phyloP scores from a whole-genome alignment of 2,329 filamentous ascomycete genomes.

The Scedosporium aurantiacum region DNA sequence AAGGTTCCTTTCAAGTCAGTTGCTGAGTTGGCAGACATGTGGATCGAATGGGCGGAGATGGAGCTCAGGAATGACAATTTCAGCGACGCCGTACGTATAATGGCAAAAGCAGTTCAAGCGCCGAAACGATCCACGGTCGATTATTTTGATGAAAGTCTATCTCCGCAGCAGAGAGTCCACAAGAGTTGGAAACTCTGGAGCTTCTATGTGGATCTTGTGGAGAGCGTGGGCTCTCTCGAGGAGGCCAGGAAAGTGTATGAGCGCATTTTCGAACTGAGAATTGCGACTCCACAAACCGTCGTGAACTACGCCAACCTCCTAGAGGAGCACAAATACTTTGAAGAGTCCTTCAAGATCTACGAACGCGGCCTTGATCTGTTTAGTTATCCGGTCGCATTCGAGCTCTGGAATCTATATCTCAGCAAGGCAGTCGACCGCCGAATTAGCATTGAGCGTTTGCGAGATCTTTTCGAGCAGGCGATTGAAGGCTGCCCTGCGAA shows the following conservation, averaged over 20 bases:
- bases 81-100: slow-evolving; percentile 84
- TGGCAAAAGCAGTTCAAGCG: slow-evolving; percentile 95
- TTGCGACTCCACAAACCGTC: slow-evolving; percentile 94
- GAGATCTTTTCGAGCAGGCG: slow-evolving; percentile 94
- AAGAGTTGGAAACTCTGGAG: slow-evolving; percentile 99
- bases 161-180: slow-evolving; percentile 90
- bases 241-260: slow-evolving; percentile 94
- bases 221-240: slow-evolving; percentile 82
- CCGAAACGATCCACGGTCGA: slow-evolving; percentile 97
- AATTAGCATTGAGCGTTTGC: slow-evolving; percentile 84
- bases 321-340: slow-evolving; percentile 89
- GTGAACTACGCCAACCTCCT: slow-evolving; percentile 96
- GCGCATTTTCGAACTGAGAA: slow-evolving; percentile 93
- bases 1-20: slow-evolving; percentile 98
- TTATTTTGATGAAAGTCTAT: slow-evolving; percentile 91
- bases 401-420: slow-evolving; percentile 96
- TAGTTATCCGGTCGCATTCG: slow-evolving; percentile 94
- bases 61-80: slow-evolving; percentile 94
- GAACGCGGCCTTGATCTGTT: slow-evolving; percentile 96
- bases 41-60: slow-evolving; percentile 99
- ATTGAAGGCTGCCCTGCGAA: slow-evolving; percentile 89
- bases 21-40: slow-evolving; percentile 93
- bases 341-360: slow-evolving; percentile 96
- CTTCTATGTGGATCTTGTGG: slow-evolving; percentile 96
- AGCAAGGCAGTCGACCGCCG: slow-evolving; percentile 95